Evolutionary conservation across 2,329 filamentous ascomycete species (phyloP), one percentile per base, ranked within the genome.

Genomic region (Elsinoe fawcettii): DNA sequence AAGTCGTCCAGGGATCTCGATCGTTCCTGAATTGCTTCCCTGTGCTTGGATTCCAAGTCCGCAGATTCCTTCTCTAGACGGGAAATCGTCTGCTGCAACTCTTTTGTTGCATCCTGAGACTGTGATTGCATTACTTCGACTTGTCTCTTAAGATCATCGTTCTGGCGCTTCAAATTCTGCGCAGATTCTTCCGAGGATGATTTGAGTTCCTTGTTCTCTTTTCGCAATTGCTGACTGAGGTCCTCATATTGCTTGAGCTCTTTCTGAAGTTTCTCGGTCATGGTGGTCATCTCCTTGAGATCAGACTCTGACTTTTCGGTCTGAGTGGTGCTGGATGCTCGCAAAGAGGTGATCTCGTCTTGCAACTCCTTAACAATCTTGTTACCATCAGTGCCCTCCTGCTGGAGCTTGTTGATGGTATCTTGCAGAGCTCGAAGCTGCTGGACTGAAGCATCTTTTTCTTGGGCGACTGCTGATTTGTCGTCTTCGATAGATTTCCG

Each of bases 401-500:
- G 57, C 43, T 65, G 62, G 18, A 65, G 57, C 46, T 61, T 61
- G n/a, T 51, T 32, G n/a, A 66, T 39, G 49, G 62, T 60, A 9
- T 59, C 55, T 25, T 63, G 61, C 3, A 66, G 59, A 20, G 57
- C 57, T 30, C 61, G 30, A 12, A 61, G 51, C 7, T 58, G 27
- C n/a, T 55, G 51, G 12, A 55, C 16, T 5, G 49, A 47, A 5
- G 49, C 34, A 5, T 51, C 34, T 14, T 46, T 25, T 14, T 57
- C 23, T 32, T 58, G 20, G 2, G 54, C 56, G 49, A 32, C 11
- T 22, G 30, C 46, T 49, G 41, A 32, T 12, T 54, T 56, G 25
- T 61, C 56, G 30, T 43, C 54, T 7, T 56, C 23, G 18, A 39
- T 30, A 20, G 49, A 27, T 5, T 60, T 23, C 16, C 54, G 55